phyloP scores from a whole-genome alignment of 148 eudicot genomes.

The Cornus kousa region DNA sequence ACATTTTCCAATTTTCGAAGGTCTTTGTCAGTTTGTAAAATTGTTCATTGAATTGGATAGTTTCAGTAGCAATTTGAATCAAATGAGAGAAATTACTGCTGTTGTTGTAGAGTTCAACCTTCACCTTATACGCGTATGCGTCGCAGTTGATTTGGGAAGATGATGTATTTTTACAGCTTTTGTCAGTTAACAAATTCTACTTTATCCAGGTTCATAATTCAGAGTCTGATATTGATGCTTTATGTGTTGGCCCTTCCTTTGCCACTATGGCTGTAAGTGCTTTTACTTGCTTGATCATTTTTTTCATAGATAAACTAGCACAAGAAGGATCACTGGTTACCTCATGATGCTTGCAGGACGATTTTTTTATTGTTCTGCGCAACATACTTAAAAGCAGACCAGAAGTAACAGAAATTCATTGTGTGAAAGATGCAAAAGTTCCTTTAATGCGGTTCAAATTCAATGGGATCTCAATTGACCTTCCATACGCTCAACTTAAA shows the following conservation, averaged over 20 bases:
- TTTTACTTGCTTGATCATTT: neutral
- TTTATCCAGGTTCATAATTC: slow-evolving; percentile 49
- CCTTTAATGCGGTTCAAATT: slow-evolving; percentile 60
- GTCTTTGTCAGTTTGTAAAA: no score
- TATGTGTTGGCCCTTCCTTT: slow-evolving; percentile 60
- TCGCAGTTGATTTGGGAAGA: neutral
- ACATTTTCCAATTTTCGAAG: no score
- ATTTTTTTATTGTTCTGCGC: slow-evolving; percentile 52
- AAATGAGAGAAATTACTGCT: no score
- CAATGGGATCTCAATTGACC: slow-evolving; percentile 54
- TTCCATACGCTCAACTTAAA: slow-evolving; percentile 59
- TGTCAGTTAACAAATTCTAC: neutral
- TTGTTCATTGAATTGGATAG: no score
- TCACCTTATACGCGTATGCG: no score
- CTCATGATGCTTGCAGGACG: slow-evolving; percentile 36
- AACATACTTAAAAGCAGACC: slow-evolving; percentile 44
- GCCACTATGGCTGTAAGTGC: slow-evolving; percentile 50
- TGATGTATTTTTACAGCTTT: neutral
- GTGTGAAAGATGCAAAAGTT: slow-evolving; percentile 58
- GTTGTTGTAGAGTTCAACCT: no score
- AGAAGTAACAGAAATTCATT: slow-evolving; percentile 48
- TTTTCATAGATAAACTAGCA: neutral
- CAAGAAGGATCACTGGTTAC: neutral
- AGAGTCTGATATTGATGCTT: slow-evolving; percentile 58
- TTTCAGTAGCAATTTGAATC: no score